Percentiles rank a stretch among this genome's conserved stretches.
phyloP scores from a whole-genome alignment of 352 stramenopile genomes.

The Globisporangium nagaii region DNA sequence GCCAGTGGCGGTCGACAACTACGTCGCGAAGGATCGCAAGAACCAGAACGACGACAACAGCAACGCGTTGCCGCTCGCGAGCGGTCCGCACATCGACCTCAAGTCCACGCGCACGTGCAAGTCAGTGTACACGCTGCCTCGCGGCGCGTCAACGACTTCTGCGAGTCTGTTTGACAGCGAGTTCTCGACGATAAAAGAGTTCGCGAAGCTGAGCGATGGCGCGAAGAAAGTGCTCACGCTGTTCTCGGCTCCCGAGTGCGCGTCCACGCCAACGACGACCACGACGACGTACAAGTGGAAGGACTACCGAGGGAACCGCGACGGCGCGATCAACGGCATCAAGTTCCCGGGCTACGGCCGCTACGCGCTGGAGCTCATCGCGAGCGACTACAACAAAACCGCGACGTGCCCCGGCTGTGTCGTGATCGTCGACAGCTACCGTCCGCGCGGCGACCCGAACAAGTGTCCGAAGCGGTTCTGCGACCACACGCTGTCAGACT shows the following conservation, averaged over 20 bases:
- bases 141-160: not conserved
- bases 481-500: constrained; percentile 13
- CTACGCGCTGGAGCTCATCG: constrained; percentile 39
- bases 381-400: constrained; percentile 38
- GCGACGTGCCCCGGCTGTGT: constrained; percentile 44
- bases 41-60: constrained; percentile 14
- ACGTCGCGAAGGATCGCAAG: constrained; percentile 32
- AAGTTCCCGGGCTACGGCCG: constrained; percentile 39
- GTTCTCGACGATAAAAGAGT: not conserved
- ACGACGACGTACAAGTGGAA: constrained; percentile 28
- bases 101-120: not conserved
- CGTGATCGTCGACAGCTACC: constrained; percentile 43
- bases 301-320: constrained; percentile 33
- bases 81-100: constrained; percentile 4
- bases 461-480: constrained; percentile 36
- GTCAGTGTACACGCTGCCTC: constrained; percentile 1
- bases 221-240: not conserved
- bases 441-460: constrained; percentile 22
- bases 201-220: not conserved
- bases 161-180: no score
- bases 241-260: not conserved
- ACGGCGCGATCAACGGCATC: constrained; percentile 29
- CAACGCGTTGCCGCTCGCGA: not conserved
- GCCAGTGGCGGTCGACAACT: constrained; percentile 48
- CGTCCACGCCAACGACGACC: no score